phyloP scores from a whole-genome alignment of 768 basidiomycete species.

The Boletus pseudopeckii region DNA sequence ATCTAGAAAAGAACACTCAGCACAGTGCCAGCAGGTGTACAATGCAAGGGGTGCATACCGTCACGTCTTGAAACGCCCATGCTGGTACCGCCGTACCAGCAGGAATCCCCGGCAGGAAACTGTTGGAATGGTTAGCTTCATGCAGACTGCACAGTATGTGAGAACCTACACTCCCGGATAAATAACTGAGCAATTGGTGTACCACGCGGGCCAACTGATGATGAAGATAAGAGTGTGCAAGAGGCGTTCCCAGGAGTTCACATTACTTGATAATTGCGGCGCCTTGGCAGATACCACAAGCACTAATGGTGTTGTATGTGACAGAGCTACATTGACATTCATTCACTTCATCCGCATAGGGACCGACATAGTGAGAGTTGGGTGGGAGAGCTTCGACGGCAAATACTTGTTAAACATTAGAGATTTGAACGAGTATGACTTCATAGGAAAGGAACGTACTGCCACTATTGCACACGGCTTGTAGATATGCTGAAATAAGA shows the following conservation, averaged over 20 bases:
- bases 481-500: constrained; percentile 40
- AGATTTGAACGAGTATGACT: constrained; percentile 1
- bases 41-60: constrained; percentile 30
- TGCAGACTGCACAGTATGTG: not conserved
- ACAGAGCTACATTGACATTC: constrained; percentile 55
- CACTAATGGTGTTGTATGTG: constrained; percentile 52
- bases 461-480: constrained; percentile 41
- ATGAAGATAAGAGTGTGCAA: not conserved
- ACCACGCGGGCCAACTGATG: constrained; percentile 52
- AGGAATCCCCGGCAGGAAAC: constrained; percentile 51
- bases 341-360: constrained; percentile 30
- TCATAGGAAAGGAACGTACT: constrained; percentile 31
- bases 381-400: constrained; percentile 38
- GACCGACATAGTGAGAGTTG: constrained; percentile 28
- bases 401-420: constrained; percentile 31
- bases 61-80: constrained; percentile 61
- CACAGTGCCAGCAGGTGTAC: not conserved
- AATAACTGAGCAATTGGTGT: constrained; percentile 42
- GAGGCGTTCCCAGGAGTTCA: not conserved
- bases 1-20: constrained; percentile 23
- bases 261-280: constrained; percentile 36
- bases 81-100: constrained; percentile 48
- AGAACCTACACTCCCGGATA: constrained; percentile 27
- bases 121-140: constrained; percentile 14
- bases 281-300: constrained; percentile 57